A percentile compares a stretch with the other conserved stretches of the same genome.
These are phyloP conservation scores for Adansonia rubrostipa DNA, from an alignment of 441 rosid species.

Conservation along the genomic window DNA sequence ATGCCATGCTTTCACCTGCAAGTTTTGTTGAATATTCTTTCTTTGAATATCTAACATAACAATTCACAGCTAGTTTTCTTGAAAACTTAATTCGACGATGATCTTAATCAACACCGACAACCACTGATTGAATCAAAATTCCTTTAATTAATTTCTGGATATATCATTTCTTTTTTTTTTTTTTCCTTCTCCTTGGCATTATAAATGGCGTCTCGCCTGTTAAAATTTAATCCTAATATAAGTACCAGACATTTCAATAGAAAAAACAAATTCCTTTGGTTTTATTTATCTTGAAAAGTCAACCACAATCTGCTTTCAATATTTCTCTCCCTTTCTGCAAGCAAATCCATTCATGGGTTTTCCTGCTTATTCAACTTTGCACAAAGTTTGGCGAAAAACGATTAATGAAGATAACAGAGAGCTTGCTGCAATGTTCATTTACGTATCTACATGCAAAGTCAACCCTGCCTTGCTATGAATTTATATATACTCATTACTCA, in stretches of 20 bases:
- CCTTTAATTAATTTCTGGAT: no score
- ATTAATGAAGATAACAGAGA: constrained; percentile 25
- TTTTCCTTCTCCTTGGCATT: no score
- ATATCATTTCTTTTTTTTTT: no score
- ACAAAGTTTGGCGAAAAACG: constrained; percentile 50
- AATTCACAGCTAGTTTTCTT: no score
- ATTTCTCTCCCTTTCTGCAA: constrained; percentile 21
- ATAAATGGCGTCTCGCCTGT: no score
- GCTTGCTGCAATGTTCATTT: constrained; percentile 38
- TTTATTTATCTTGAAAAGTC: not conserved
- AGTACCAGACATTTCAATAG: not conserved
- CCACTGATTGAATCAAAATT: not conserved
- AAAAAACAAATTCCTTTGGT: not conserved
- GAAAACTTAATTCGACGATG: not conserved
- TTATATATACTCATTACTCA: constrained; percentile 25
- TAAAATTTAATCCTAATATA: no score
- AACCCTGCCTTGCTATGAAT: constrained; percentile 30
- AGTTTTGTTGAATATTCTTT: not conserved
- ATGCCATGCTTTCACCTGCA: no score
- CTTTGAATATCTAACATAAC: not conserved
- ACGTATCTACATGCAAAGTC: constrained; percentile 46
- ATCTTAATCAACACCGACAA: not conserved
- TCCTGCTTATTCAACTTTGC: constrained; percentile 32
- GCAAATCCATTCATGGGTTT: constrained; percentile 30
- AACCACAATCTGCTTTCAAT: not conserved